Evolutionary conservation across 2,329 filamentous ascomycete species (phyloP).

Genomic region (Ramichloridium luteum): DNA sequence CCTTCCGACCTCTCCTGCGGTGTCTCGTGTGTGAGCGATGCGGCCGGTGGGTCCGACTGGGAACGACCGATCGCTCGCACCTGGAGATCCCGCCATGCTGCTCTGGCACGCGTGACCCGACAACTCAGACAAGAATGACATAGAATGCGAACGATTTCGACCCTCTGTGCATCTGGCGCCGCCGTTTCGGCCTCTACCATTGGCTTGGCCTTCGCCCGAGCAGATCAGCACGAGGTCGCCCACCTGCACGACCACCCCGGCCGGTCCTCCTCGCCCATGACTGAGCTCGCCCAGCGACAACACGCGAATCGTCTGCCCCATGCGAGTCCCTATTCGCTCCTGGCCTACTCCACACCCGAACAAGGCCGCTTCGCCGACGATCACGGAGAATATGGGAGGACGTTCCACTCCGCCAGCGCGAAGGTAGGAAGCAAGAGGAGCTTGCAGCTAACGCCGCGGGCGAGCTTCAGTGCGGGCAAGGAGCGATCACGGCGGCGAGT

Average conservation of each 20-base stretch:
- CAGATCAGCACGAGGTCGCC: slow-evolving; percentile 17
- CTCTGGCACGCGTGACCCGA: not conserved
- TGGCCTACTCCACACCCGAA: not conserved
- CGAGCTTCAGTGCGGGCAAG: slow-evolving; percentile 11
- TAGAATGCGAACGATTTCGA: slow-evolving; percentile 10
- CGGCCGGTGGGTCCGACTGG: not conserved
- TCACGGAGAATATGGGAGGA: not conserved
- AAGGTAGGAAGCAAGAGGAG: slow-evolving; percentile 4
- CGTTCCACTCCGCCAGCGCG: slow-evolving; percentile 1
- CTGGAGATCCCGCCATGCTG: not conserved
- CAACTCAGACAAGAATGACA: slow-evolving; percentile 1
- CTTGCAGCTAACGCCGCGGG: slow-evolving; percentile 1
- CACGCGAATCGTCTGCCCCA: not conserved
- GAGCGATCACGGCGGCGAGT: slow-evolving; percentile 8
- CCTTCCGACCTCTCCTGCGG: too few relatives aligned
- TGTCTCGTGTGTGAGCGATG: slow-evolving; percentile 1
- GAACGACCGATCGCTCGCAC: not conserved
- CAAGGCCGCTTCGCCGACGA: slow-evolving; percentile 1
- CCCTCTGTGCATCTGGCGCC: slow-evolving; percentile 50
- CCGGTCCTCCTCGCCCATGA: slow-evolving; percentile 8
- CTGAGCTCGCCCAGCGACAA: not conserved
- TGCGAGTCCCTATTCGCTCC: not conserved
- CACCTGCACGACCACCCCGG: slow-evolving; percentile 21
- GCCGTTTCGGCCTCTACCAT: slow-evolving; percentile 46
- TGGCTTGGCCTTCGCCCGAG: slow-evolving; percentile 28